Evolutionary conservation across 495 filamentous ascomycete species (phyloP).

Genomic region (Penicillium angulare): DNA sequence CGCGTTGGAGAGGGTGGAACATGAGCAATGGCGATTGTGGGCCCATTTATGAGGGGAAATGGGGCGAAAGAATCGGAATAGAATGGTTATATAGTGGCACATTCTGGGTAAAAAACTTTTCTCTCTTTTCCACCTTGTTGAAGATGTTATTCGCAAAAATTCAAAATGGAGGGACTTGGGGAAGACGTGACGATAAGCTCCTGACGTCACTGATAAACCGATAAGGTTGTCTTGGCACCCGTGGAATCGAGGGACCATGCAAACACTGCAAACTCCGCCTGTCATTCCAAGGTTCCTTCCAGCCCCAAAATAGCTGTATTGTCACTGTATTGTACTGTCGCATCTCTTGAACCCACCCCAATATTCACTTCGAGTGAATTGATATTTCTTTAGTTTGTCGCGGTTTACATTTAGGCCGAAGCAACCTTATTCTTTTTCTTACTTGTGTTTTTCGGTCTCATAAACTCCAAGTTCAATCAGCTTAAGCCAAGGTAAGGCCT

Average conservation of each 20-base stretch:
- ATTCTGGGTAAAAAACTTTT: background rate
- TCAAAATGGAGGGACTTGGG: slow-evolving; percentile 4
- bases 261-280: background rate
- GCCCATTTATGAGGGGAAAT: background rate
- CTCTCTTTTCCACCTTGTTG: background rate
- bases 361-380: too few species aligned
- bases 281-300: background rate
- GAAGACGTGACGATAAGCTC: slow-evolving; percentile 26
- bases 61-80: background rate
- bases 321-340: background rate
- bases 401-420: too few species aligned
- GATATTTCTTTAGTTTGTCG: too few species aligned
- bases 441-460: too few species aligned
- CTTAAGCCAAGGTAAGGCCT: background rate
- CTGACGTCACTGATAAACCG: slow-evolving; percentile 22
- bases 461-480: background rate
- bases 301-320: too few species aligned
- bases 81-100: background rate
- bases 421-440: too few species aligned
- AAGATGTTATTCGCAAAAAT: background rate
- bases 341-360: too few species aligned
- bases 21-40: slow-evolving; percentile 16
- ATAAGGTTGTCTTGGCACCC: slow-evolving; percentile 9
- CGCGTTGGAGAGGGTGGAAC: slow-evolving; percentile 17
- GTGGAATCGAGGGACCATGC: background rate